Conservation (phyloP, 441 rosid species). For the Melastoma candidum region DNA sequence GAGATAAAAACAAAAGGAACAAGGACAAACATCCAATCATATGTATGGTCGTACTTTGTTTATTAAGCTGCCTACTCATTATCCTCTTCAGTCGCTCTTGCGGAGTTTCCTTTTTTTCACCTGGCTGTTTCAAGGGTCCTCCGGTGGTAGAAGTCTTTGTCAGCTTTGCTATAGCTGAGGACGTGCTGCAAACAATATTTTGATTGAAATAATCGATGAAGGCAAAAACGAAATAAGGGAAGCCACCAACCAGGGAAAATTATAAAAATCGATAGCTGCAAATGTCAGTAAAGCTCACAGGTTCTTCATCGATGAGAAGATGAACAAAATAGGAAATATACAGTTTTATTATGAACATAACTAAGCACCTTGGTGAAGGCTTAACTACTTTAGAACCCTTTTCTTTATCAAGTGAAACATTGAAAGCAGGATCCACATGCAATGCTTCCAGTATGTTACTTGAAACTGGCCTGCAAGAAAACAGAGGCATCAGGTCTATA, state of each 20-base stretch:
- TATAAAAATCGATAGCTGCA: too few relatives aligned
- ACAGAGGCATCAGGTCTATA: constrained; percentile 26
- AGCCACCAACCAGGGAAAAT: too few relatives aligned
- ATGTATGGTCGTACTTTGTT: constrained; percentile 54
- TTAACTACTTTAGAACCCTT: constrained; percentile 45
- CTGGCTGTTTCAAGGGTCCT: constrained; percentile 49
- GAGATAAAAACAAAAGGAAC: not conserved
- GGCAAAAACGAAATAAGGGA: not conserved
- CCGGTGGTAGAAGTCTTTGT: constrained; percentile 47
- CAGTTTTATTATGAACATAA: not conserved
- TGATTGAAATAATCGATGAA: not conserved
- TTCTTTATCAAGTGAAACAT: constrained; percentile 65
- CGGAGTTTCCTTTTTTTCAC: constrained; percentile 88
- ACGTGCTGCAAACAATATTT: constrained; percentile 33
- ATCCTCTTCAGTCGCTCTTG: constrained; percentile 97
- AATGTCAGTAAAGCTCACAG: too few relatives aligned
- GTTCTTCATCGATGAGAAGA: too few relatives aligned
- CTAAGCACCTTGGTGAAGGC: constrained; percentile 51
- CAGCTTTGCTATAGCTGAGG: constrained; percentile 70
- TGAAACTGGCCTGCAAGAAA: constrained; percentile 75
- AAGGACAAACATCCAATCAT: not conserved
- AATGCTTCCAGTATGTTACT: constrained; percentile 89
- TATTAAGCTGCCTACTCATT: constrained; percentile 84
- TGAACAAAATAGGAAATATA: not conserved
- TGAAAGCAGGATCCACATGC: constrained; percentile 97